Percentiles rank a stretch among this genome's conserved stretches.
Evolutionary conservation across 805 yeast genomes (phyloP).

Genomic region (Saturnispora mendoncae): DNA sequence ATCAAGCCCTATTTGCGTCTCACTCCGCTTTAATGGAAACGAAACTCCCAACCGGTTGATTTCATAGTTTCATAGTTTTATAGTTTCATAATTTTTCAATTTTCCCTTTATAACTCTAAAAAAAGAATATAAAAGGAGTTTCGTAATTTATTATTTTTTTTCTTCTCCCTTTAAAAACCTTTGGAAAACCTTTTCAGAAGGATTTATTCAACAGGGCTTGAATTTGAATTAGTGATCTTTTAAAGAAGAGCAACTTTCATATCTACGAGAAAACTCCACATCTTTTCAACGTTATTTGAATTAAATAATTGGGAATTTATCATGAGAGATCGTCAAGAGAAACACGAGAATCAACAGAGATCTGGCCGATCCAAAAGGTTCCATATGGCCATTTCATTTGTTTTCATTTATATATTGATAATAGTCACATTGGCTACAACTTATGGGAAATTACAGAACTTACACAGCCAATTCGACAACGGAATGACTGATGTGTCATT

Average conservation of each 20-base stretch:
- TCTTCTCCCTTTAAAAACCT: background rate
- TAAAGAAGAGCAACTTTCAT: no score
- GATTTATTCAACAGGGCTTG: no score
- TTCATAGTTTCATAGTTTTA: background rate
- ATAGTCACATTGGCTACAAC: background rate
- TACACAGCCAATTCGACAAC: background rate
- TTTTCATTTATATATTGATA: background rate
- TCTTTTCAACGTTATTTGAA: no score
- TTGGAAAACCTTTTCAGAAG: background rate
- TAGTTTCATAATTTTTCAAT: no score
- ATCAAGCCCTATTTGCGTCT: constrained; percentile 58
- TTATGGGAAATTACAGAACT: background rate
- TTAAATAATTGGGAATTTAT: no score
- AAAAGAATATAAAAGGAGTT: background rate
- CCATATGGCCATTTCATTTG: background rate
- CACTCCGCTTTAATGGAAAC: constrained; percentile 31
- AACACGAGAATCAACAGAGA: no score
- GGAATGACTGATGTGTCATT: no score
- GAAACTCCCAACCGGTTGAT: constrained; percentile 4
- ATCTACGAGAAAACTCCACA: no score
- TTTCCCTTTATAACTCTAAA: background rate
- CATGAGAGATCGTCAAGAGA: no score
- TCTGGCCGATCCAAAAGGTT: background rate
- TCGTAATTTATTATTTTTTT: background rate
- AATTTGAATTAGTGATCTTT: no score